Percentiles rank a stretch among this genome's conserved stretches.
Evolutionary conservation across 768 basidiomycete species (phyloP).

Genomic region (Hemileccinum rubropunctum): DNA sequence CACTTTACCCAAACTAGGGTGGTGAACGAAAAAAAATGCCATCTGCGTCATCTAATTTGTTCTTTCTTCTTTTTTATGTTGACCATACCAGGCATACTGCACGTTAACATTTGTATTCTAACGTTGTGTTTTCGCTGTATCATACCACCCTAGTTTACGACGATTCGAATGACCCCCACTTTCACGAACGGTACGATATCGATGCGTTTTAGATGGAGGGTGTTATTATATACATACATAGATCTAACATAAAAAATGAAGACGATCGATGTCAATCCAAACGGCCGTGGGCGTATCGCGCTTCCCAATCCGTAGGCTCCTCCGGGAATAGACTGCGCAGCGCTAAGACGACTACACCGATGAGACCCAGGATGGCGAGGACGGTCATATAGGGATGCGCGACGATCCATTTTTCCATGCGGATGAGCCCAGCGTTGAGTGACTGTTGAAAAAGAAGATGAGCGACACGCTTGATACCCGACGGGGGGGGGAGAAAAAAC

Average conservation of each 20-base stretch:
- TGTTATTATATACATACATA: not conserved
- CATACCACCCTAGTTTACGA: not conserved
- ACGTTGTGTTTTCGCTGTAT: not conserved
- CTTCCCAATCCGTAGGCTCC: conserved; percentile 10
- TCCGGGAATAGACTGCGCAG: conserved; percentile 16
- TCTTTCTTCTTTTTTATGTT: no score
- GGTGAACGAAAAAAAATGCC: no score
- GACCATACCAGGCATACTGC: not conserved
- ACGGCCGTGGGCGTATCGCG: not conserved
- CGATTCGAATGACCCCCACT: not conserved
- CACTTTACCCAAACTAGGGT: no score
- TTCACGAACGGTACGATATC: no score
- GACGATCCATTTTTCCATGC: conserved; percentile 6
- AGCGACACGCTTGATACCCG: not conserved
- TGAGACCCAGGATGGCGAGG: conserved; percentile 6
- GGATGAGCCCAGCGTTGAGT: conserved; percentile 13
- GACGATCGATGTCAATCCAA: conserved; percentile 18
- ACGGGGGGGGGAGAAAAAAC: conserved; percentile 17
- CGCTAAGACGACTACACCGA: conserved; percentile 7
- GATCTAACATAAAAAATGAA: not conserved
- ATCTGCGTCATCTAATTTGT: no score
- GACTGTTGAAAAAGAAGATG: conserved; percentile 9
- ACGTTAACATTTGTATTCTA: not conserved
- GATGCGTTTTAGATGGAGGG: not conserved
- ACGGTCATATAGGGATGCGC: conserved; percentile 22